phyloP scores from a whole-genome alignment of 139 green algal genomes.

The Chlorella sorokiniana region DNA sequence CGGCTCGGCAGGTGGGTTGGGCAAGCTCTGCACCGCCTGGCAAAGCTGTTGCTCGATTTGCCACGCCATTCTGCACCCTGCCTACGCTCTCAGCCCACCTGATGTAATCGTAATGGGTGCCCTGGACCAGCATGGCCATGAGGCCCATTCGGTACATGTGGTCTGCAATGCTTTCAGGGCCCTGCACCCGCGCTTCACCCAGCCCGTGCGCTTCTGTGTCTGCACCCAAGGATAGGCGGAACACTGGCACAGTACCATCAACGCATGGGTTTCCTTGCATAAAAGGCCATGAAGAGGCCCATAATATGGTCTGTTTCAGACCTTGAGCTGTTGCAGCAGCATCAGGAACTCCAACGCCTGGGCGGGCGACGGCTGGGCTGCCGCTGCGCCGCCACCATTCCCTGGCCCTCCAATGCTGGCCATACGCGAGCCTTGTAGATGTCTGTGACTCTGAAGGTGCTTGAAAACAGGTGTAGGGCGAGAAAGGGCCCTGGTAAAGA shows the following conservation, averaged over 20 bases:
- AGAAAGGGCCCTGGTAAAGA: not conserved
- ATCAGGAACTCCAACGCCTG: slow-evolving; percentile 75
- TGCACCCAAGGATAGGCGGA: slow-evolving; percentile 35
- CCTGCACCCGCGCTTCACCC: slow-evolving; percentile 76
- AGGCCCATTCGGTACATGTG: slow-evolving; percentile 97
- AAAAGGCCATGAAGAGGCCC: too few relatives aligned
- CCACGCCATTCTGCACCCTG: too few relatives aligned
- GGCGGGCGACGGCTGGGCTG: not conserved
- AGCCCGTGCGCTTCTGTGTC: slow-evolving; percentile 87
- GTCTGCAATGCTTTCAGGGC: slow-evolving; percentile 91
- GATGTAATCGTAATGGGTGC: slow-evolving; percentile 44
- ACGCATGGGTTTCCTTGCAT: not conserved
- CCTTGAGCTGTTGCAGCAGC: slow-evolving; percentile 81
- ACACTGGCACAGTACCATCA: not conserved
- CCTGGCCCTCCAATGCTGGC: not conserved
- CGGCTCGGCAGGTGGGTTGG: not conserved
- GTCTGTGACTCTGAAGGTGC: not conserved
- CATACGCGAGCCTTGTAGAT: too few relatives aligned
- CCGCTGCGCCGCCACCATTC: not conserved
- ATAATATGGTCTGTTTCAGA: slow-evolving; percentile 10
- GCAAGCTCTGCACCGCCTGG: too few relatives aligned
- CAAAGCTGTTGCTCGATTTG: too few relatives aligned
- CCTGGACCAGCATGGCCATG: slow-evolving; percentile 79
- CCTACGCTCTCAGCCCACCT: slow-evolving; percentile 13
- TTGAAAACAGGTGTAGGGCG: not conserved